These are phyloP conservation scores for Gonapodya sp. DNA, from an alignment of 192 early-diverging fungal species.

Conservation along the genomic window DNA sequence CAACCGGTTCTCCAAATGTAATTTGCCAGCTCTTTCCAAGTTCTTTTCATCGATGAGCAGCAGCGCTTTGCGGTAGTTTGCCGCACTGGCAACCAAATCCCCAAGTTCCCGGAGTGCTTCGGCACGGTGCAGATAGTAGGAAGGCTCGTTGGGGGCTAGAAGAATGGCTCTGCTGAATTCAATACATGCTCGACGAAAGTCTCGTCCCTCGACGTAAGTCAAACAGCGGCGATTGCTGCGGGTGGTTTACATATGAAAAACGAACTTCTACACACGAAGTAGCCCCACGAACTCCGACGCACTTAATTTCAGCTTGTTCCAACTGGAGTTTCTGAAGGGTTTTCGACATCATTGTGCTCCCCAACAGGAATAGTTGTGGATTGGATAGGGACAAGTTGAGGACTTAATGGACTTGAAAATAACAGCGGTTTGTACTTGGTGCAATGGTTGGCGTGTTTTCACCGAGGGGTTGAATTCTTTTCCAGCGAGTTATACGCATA, in stretches of 20 bases:
- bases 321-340: not conserved
- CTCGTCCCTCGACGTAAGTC: not conserved
- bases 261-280: too few relatives aligned
- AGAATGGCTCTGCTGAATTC: not conserved
- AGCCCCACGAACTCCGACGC: too few relatives aligned
- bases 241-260: too few relatives aligned
- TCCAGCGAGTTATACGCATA: too few relatives aligned
- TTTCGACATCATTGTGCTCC: too few relatives aligned
- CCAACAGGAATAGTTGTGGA: too few relatives aligned
- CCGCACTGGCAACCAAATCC: not conserved
- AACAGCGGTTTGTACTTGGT: too few relatives aligned
- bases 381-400: too few relatives aligned
- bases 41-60: not conserved
- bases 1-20: not conserved
- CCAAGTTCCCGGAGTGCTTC: not conserved
- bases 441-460: too few relatives aligned
- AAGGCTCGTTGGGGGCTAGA: not conserved
- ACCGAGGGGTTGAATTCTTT: too few relatives aligned
- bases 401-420: too few relatives aligned
- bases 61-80: not conserved
- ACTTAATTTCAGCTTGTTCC: not conserved
- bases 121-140: not conserved
- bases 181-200: not conserved
- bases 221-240: not conserved
- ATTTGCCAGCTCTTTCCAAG: not conserved